Percentiles rank a stretch among this genome's conserved stretches.
phyloP scores from a whole-genome alignment of 768 basidiomycete species.

The Suillus bovinus region DNA sequence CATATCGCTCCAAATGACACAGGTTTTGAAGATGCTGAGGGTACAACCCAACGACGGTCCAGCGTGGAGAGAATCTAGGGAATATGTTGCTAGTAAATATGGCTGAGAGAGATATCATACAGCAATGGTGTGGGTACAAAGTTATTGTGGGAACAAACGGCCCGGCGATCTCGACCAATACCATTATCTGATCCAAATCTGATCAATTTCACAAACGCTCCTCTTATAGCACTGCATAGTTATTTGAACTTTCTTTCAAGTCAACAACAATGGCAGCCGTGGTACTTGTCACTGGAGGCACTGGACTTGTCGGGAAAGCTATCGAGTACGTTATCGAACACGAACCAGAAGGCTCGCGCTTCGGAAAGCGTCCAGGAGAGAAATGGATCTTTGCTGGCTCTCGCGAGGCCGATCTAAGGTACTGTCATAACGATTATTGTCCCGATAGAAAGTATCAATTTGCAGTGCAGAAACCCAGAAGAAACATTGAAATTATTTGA shows the following conservation, averaged over 20 bases:
- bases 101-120: slow-evolving; percentile 16
- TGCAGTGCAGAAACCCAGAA: slow-evolving; percentile 55
- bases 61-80: slow-evolving; percentile 10
- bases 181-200: too few species aligned
- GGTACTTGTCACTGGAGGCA: slow-evolving; percentile 82
- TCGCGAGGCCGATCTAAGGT: slow-evolving; percentile 86
- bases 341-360: slow-evolving; percentile 76
- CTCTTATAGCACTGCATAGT: not conserved
- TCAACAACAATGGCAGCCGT: slow-evolving; percentile 37
- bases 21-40: not conserved
- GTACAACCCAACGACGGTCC: slow-evolving; percentile 8
- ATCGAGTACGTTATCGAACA: slow-evolving; percentile 77
- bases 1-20: slow-evolving; percentile 32
- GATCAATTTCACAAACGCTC: not conserved
- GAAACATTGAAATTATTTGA: slow-evolving; percentile 77
- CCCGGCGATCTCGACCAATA: not conserved
- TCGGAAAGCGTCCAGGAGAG: slow-evolving; percentile 75
- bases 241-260: not conserved
- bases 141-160: slow-evolving; percentile 17
- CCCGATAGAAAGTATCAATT: not conserved
- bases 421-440: slow-evolving; percentile 5
- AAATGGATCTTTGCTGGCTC: slow-evolving; percentile 84
- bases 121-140: slow-evolving; percentile 7
- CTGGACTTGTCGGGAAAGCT: slow-evolving; percentile 85
- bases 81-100: slow-evolving; percentile 9